Conservation (phyloP, 192 early-diverging fungal species). For the Chytriomyces sp. region DNA sequence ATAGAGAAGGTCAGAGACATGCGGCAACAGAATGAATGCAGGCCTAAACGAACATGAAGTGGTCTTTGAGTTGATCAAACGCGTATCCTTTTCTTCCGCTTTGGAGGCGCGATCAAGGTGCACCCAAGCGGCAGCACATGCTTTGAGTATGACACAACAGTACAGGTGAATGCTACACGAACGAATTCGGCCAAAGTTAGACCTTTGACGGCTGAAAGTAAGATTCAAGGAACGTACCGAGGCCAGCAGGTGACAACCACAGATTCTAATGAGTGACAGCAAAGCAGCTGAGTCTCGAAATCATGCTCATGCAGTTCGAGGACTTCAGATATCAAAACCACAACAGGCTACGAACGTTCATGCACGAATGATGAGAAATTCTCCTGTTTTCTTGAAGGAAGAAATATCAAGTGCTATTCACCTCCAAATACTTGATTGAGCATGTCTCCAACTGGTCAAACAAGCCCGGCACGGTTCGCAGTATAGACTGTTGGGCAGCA, state of each 20-base stretch:
- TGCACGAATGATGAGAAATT: background rate
- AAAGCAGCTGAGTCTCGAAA: conserved; percentile 32
- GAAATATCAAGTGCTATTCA: conserved; percentile 12
- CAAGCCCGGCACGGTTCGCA: background rate
- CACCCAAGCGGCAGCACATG: conserved; percentile 36
- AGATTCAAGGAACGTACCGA: conserved; percentile 15
- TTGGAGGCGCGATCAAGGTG: conserved; percentile 3
- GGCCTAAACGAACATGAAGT: background rate
- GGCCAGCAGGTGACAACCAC: conserved; percentile 37
- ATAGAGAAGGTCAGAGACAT: background rate
- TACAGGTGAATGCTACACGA: conserved; percentile 9
- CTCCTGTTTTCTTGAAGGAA: background rate
- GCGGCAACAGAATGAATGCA: background rate
- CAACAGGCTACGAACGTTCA: conserved; percentile 11
- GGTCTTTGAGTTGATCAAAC: background rate
- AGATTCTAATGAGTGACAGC: conserved; percentile 16
- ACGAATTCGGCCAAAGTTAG: background rate
- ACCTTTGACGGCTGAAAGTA: background rate
- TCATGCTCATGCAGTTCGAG: conserved; percentile 42
- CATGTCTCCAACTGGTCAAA: conserved; percentile 13
- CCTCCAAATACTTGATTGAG: conserved; percentile 19
- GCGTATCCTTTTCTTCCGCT: conserved; percentile 4
- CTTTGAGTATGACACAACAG: conserved; percentile 33
- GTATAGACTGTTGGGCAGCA: background rate
- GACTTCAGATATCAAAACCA: conserved; percentile 34